Base-by-base conservation (phyloP, 2,329 filamentous ascomycete genomes). In the Aspergillus costaricaensis region DNA sequence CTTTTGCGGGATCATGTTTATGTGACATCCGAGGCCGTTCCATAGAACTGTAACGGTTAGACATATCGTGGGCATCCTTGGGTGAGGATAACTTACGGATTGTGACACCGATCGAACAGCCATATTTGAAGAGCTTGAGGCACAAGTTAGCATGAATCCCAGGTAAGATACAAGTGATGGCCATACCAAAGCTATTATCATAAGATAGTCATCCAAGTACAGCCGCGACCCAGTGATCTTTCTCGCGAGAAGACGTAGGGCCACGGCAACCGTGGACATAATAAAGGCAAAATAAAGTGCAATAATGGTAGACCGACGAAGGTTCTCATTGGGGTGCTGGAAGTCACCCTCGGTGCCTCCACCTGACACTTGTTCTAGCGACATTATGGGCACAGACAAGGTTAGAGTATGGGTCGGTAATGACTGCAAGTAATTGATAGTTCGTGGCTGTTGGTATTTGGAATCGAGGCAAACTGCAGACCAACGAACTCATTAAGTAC, bases 121-220 rank as follows among this genome's bases (percentile, higher is more conserved):
- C 68, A 61, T 72, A 72, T 63, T 72, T 72, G 55, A 72, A 70
- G 21, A 72, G 43, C 68, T 70, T 25, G 3, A 7, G 9, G 9
- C 10, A 10, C 15, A 25, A 17, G 15, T 58, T 27, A 59, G 49
- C 14, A 5, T 21, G 10, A 0, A 15, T 15, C 5, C 2, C 21
- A 14, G 32, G 17, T 32, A 12, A 14, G 7, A 6, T 15, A 2
- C 23, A 4, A 25, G 38, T n/a, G 4, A n/a, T 4, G n/a, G 39
- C 10, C 61, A 27, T 62, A 70, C 68, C 57, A 74, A 56, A 52
- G 71, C 71, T 41, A 71, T 56, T 3, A 74, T 23, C 48, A 73
- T 73, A 58, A 74, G 60, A 53, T 68, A 69, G 59, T 74, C 71
- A 59, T 74, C 71, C 59, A 72, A 23, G 39, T 67, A 71, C n/a